Base-by-base conservation (phyloP, 768 basidiomycete genomes). In the Boletellus ananiceps region DNA sequence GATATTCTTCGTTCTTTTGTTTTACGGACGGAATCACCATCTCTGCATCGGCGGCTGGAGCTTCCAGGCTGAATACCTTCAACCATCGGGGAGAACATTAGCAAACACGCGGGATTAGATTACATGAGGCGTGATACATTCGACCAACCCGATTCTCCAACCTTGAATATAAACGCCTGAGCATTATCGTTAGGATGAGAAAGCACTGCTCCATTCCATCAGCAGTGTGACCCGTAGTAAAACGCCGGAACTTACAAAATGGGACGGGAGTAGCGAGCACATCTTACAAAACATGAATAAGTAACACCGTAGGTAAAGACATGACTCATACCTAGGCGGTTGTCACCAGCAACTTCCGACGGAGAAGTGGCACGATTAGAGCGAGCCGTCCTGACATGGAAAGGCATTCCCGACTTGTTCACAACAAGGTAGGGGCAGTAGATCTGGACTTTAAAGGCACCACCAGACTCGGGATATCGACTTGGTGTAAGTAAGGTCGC, bases 391-490 rank as follows among this genome's bases (percentile, higher is more conserved):
- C 77, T 83, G 27, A 93, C 73, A 11, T 72, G 73, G 61, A 95
- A 95, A 2, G 93, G 84, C 32, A 93, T 69, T 7, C 85, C 86
- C 0, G 93, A 93, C 73, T 96, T 97, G 71, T 99, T 99, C 65
- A 95, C 66, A 36, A 98, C 70, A 44, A 98, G 71, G 61, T 86
- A 98, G 3, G 94, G 93, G 54, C 82, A 82, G 63, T 90, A 98
- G 39, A 99, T 82, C 66, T 98, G 95, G 0, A 96, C 90, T 67
- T 88, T 93, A 77, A 96, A 94, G 1, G 94, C 93, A 19, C 94
- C 93, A 2, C 94, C 96, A 6, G 94, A 87, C 44, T 96, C 82
- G 7, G 90, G 82, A 68, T 88, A 88, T 45, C 83, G 84, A 18
- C 87, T 84, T 43, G 27, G 38, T 2, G 42, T 35, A 40, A 31